A percentile compares a stretch with the other conserved stretches of the same genome.
Evolutionary conservation across 257 asterid species (phyloP).

Genomic region (Rubia yunnanensis): DNA sequence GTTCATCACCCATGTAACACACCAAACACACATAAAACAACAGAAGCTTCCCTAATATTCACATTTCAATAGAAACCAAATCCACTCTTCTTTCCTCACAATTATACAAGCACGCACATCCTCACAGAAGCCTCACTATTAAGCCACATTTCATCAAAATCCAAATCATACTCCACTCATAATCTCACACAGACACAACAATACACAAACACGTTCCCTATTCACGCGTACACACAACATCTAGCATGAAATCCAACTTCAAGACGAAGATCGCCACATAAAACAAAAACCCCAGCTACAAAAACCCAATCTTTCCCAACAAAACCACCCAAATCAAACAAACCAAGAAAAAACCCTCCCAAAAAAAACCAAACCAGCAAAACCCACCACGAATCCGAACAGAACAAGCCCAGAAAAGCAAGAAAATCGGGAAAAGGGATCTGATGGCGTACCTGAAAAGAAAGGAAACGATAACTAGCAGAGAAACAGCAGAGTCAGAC

Average conservation of each 20-base stretch:
- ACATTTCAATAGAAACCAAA: background rate
- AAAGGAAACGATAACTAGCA: background rate
- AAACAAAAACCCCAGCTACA: background rate
- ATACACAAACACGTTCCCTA: background rate
- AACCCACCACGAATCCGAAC: background rate
- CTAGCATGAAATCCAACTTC: background rate
- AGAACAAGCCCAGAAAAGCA: background rate
- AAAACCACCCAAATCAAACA: background rate
- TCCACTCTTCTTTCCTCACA: background rate
- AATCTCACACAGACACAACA: no score
- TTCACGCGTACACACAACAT: background rate
- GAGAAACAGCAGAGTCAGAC: background rate
- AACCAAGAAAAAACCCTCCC: background rate
- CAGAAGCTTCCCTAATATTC: background rate
- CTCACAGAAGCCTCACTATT: background rate
- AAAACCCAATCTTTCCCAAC: slow-evolving; percentile 4
- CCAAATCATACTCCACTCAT: background rate
- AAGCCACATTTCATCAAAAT: background rate
- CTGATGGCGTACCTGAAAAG: slow-evolving; percentile 6
- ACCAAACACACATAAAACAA: background rate
- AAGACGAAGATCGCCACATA: background rate
- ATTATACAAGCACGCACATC: background rate
- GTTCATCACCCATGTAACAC: background rate
- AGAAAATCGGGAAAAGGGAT: background rate
- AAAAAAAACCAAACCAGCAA: background rate